phyloP scores from a whole-genome alignment of 768 basidiomycete species.

The Phaeotremella fagi region DNA sequence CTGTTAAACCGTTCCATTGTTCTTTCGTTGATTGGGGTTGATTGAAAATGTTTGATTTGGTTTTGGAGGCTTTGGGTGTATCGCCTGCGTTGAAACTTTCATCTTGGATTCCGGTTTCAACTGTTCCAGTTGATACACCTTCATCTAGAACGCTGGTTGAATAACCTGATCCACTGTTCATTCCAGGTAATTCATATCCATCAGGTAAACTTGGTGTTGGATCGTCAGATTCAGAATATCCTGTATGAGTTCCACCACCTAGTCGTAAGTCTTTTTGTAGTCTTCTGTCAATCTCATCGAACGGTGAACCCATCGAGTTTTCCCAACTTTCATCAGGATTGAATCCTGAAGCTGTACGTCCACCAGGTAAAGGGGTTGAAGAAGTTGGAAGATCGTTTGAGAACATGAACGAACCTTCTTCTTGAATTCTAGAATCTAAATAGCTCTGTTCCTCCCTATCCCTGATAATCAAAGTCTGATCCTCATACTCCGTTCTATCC shows the following conservation, averaged over 20 bases:
- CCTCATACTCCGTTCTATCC: constrained; percentile 8
- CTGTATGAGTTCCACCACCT: constrained; percentile 19
- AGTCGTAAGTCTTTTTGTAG: constrained; percentile 36
- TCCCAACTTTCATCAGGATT: constrained; percentile 53
- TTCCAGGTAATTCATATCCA: constrained; percentile 1
- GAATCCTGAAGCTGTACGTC: constrained; percentile 3
- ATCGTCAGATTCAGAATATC: constrained; percentile 27
- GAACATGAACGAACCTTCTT: constrained; percentile 69
- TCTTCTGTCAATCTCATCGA: constrained; percentile 55
- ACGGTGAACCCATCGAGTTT: constrained; percentile 68
- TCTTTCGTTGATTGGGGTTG: neutral
- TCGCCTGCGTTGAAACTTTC: neutral
- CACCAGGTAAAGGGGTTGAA: constrained; percentile 65
- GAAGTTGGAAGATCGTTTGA: constrained; percentile 62
- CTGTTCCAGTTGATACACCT: constrained; percentile 23
- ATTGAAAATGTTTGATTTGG: constrained; percentile 6
- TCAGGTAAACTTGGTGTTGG: constrained; percentile 9
- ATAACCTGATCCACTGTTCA: constrained; percentile 1
- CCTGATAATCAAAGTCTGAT: constrained; percentile 12
- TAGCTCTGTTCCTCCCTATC: constrained; percentile 6
- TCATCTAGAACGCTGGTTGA: constrained; percentile 3
- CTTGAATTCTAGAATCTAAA: constrained; percentile 47
- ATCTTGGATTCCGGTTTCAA: constrained; percentile 9
- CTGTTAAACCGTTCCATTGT: constrained; percentile 68
- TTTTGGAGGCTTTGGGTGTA: constrained; percentile 10